phyloP scores from a whole-genome alignment of 108 stramenopile genomes.

The Epithemia pelagica region DNA sequence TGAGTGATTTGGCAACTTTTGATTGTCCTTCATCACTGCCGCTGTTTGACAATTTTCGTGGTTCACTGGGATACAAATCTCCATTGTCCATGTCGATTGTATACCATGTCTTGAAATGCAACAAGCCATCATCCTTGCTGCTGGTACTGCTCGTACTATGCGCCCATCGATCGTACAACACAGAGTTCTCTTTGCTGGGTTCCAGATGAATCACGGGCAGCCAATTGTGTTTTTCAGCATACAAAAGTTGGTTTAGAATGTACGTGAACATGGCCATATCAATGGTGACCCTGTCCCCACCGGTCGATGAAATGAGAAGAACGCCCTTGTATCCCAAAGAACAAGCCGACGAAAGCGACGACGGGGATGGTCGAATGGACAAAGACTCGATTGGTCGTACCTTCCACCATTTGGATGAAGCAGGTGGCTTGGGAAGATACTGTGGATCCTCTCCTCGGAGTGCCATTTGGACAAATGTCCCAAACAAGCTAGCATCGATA shows the following conservation, averaged over 20 bases:
- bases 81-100: background rate
- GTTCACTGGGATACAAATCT: background rate
- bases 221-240: slow-evolving; percentile 34
- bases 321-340: slow-evolving; percentile 20
- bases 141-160: no score
- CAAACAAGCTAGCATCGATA: slow-evolving; percentile 15
- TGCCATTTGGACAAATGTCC: slow-evolving; percentile 22
- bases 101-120: background rate
- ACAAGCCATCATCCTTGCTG: background rate
- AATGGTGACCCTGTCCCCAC: slow-evolving; percentile 10
- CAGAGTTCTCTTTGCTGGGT: slow-evolving; percentile 6
- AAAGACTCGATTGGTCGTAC: background rate
- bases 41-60: background rate
- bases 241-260: slow-evolving; percentile 36
- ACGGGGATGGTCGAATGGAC: background rate
- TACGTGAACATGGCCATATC: slow-evolving; percentile 28
- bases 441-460: slow-evolving; percentile 20
- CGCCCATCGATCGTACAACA: slow-evolving; percentile 26
- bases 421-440: slow-evolving; percentile 10
- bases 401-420: slow-evolving; percentile 32
- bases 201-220: slow-evolving; percentile 41
- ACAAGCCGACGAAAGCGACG: slow-evolving; percentile 14
- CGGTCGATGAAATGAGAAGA: slow-evolving; percentile 25
- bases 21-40: background rate
- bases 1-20: background rate